phyloP scores from a whole-genome alignment of 2,329 filamentous ascomycete species.

The Calycina marina region DNA sequence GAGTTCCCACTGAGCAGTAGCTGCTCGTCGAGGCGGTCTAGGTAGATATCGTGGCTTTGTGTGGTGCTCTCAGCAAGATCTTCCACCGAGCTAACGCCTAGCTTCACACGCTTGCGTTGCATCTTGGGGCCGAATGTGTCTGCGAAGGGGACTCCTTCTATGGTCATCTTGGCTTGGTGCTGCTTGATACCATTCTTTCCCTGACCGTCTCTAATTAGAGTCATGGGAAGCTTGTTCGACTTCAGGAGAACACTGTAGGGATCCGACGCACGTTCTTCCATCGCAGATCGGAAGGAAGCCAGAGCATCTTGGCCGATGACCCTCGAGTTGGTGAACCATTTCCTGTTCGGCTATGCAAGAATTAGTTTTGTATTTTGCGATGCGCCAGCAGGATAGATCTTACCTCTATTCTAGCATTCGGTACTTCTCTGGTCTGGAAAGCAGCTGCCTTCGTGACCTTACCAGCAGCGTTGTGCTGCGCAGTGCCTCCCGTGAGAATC shows the following conservation, averaged over 20 bases:
- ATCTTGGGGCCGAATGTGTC: conserved; percentile 90
- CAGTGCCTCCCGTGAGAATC: conserved; percentile 70
- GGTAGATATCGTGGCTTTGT: conserved; percentile 68
- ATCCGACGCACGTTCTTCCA: conserved; percentile 78
- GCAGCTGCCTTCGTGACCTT: conserved; percentile 73
- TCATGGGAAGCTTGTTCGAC: conserved; percentile 95
- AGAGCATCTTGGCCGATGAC: conserved; percentile 81
- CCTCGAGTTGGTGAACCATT: conserved; percentile 95
- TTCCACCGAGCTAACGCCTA: conserved; percentile 65
- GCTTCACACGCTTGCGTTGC: conserved; percentile 82
- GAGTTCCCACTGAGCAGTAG: conserved; percentile 60
- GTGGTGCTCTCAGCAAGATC: conserved; percentile 71
- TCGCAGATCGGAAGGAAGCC: conserved; percentile 75
- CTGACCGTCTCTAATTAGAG: conserved; percentile 67
- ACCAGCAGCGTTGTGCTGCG: conserved; percentile 67
- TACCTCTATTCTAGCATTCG: conserved; percentile 66
- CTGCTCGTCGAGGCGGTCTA: conserved; percentile 66
- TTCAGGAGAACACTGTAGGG: conserved; percentile 93
- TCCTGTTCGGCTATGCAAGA: conserved; percentile 55
- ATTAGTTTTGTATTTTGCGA: neutral
- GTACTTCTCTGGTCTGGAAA: conserved; percentile 71
- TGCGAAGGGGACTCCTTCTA: conserved; percentile 73
- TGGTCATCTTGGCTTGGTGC: conserved; percentile 84
- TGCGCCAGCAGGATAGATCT: neutral
- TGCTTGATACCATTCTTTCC: conserved; percentile 76